Percentiles rank a stretch among this genome's conserved stretches.
Conservation (phyloP, 495 filamentous ascomycete genomes). For the Podospora appendiculata region DNA sequence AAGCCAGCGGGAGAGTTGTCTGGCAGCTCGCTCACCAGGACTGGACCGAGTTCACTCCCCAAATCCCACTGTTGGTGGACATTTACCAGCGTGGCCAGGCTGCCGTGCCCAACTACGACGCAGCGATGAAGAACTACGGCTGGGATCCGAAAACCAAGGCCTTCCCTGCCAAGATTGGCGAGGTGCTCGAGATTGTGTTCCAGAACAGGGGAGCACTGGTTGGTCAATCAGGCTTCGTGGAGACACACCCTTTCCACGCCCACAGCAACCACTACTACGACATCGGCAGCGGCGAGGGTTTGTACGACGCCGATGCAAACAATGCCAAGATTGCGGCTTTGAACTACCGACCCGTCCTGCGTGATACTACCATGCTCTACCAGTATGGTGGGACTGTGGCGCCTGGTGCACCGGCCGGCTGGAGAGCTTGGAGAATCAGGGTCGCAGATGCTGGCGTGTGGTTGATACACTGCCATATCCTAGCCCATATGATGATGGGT, state of each 20-base stretch:
- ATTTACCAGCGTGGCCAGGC: constrained; percentile 41
- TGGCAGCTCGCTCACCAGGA: constrained; percentile 23
- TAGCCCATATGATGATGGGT: constrained; percentile 26
- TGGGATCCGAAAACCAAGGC: constrained; percentile 44
- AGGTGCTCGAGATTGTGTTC: constrained; percentile 56
- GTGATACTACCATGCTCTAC: constrained; percentile 52
- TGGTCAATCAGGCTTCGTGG: constrained; percentile 34
- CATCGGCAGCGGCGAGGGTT: constrained; percentile 49
- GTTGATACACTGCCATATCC: constrained; percentile 58
- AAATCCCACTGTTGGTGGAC: constrained; percentile 45
- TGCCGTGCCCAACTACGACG: constrained; percentile 31
- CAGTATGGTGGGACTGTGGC: constrained; percentile 29
- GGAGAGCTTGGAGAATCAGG: constrained; percentile 51
- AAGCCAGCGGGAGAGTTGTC: constrained; percentile 7
- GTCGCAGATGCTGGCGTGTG: constrained; percentile 48
- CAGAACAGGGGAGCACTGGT: constrained; percentile 39
- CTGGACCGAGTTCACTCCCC: constrained; percentile 39
- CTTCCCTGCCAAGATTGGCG: constrained; percentile 48
- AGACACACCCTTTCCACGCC: constrained; percentile 53
- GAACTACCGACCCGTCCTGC: constrained; percentile 33
- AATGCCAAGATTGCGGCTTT: constrained; percentile 32
- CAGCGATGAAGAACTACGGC: constrained; percentile 38
- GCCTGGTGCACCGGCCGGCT: constrained; percentile 38
- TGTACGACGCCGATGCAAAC: constrained; percentile 45
- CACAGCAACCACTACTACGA: constrained; percentile 55